These are phyloP conservation scores for Penicillium sp. DNA, from an alignment of 2,329 filamentous ascomycete genomes.

Conservation along the genomic window DNA sequence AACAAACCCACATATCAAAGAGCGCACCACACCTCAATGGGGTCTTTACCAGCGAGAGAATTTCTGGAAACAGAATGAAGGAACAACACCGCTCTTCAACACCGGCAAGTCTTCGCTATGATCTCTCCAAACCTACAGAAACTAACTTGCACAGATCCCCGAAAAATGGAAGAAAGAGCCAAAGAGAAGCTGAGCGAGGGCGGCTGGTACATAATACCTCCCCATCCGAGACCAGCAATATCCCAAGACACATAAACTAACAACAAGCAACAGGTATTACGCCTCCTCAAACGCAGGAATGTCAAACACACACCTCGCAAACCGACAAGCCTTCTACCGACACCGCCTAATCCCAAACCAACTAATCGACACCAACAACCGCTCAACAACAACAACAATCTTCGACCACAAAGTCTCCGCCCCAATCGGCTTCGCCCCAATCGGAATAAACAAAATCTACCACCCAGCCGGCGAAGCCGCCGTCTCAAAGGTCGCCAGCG, in stretches of 20 bases:
- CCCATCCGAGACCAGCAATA: not conserved
- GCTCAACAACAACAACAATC: slow-evolving; percentile 58
- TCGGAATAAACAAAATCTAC: slow-evolving; percentile 68
- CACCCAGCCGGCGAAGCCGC: slow-evolving; percentile 58
- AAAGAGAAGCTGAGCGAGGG: slow-evolving; percentile 56
- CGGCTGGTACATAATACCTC: slow-evolving; percentile 49
- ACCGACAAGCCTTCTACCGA: slow-evolving; percentile 64
- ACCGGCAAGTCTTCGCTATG: slow-evolving; percentile 41
- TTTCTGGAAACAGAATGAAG: slow-evolving; percentile 56
- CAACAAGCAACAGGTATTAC: slow-evolving; percentile 28
- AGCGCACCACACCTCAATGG: slow-evolving; percentile 55
- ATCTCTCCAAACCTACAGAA: not conserved
- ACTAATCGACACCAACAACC: slow-evolving; percentile 60
- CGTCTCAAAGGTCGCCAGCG: slow-evolving; percentile 60
- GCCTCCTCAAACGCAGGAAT: slow-evolving; percentile 45
- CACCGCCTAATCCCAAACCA: slow-evolving; percentile 63
- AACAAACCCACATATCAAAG: slow-evolving; percentile 53
- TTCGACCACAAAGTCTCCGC: slow-evolving; percentile 61
- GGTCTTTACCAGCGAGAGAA: slow-evolving; percentile 56
- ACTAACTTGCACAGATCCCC: slow-evolving; percentile 43
- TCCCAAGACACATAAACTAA: not conserved
- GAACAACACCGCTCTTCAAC: slow-evolving; percentile 53
- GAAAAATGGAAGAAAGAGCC: slow-evolving; percentile 59
- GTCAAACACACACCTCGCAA: slow-evolving; percentile 59
- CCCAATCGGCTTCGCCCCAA: slow-evolving; percentile 64